Evolutionary conservation across 495 filamentous ascomycete species (phyloP), one percentile per base, ranked within the genome.

Genomic region (Thermothielavioides terrestris): DNA sequence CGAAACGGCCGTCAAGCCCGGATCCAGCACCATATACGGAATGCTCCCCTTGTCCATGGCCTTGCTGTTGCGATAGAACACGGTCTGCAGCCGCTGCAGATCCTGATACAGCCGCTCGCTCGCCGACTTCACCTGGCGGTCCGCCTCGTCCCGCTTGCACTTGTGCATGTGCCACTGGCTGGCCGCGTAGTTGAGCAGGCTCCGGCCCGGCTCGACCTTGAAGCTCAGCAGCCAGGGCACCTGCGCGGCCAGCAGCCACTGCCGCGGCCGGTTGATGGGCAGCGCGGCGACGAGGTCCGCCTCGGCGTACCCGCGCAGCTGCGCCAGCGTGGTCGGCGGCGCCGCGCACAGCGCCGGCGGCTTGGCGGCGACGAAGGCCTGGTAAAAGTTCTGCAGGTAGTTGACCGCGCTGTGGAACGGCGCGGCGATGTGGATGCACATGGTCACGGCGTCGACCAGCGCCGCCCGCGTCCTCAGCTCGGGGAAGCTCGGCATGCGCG

Each of bases 401-500:
- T 76, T 76, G 31, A 76, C 63, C 18, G 73, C 69, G 14, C 65
- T 71, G 60, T 76, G 73, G 48, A 67, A 73, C 0, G 73, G 72
- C 3, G 73, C 58, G 27, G 73, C 73, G 43, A 73, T 71, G 59
- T 75, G 70, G 55, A 76, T 75, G 62, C 70, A 75, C 73, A 76
- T 76, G 20, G 73, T 76, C 4, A 94, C 87, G 8, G 81, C 81
- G 59, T 94, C 86, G n/a, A 85, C 82, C 1, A 95, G 80, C 52
- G 85, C 85, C 41, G 86, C 83, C 9, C 88, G 82, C 22, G 94
- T 71, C 55, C 90, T 91, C 60, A 91, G 76, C 7, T 76, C 76
- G 21, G 83, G 81, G 42, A 96, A 76, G 20, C 53, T 57, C 4
- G 55, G 52, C 48, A 76, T 57, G 38, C 53, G 49, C 6, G 49